These are phyloP conservation scores for Diaporthe citri DNA, from an alignment of 2,329 filamentous ascomycete species.

Conservation along the genomic window DNA sequence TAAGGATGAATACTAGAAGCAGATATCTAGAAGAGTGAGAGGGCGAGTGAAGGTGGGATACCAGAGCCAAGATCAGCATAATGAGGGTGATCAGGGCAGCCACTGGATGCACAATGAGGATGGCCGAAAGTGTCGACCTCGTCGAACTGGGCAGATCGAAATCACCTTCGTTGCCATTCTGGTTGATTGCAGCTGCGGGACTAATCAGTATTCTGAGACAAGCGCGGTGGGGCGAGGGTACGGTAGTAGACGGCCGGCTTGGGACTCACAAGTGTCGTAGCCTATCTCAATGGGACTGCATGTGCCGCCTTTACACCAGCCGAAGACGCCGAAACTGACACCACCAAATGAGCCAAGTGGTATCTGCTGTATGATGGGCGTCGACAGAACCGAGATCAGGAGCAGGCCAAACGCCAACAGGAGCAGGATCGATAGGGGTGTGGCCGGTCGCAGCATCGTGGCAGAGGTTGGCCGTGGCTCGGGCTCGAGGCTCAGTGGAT, in stretches of 20 bases:
- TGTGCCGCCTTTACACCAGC: slow-evolving; percentile 76
- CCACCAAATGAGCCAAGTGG: slow-evolving; percentile 83
- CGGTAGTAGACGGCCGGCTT: slow-evolving; percentile 24
- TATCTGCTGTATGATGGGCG: slow-evolving; percentile 87
- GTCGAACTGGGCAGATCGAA: slow-evolving; percentile 70
- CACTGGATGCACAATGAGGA: slow-evolving; percentile 93
- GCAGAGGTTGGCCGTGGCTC: slow-evolving; percentile 47
- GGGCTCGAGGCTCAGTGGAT: slow-evolving; percentile 37
- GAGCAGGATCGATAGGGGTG: slow-evolving; percentile 88
- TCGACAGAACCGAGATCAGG: slow-evolving; percentile 89
- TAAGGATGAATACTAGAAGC: slow-evolving; percentile 85
- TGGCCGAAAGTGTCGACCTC: slow-evolving; percentile 79
- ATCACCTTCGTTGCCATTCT: slow-evolving; percentile 45
- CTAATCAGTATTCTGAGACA: slow-evolving; percentile 4
- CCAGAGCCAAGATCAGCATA: slow-evolving; percentile 82
- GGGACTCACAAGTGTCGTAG: slow-evolving; percentile 81
- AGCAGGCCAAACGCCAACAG: slow-evolving; percentile 87
- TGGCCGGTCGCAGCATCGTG: slow-evolving; percentile 91
- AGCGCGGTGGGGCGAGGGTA: background rate
- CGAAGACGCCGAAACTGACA: slow-evolving; percentile 92
- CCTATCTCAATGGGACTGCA: slow-evolving; percentile 85
- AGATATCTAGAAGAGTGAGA: slow-evolving; percentile 93
- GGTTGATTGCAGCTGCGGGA: slow-evolving; percentile 29
- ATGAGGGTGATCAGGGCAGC: slow-evolving; percentile 88
- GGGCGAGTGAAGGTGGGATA: slow-evolving; percentile 87